These are phyloP conservation scores for Allium sativum DNA, from an alignment of 106 monocot species.

Conservation along the genomic window DNA sequence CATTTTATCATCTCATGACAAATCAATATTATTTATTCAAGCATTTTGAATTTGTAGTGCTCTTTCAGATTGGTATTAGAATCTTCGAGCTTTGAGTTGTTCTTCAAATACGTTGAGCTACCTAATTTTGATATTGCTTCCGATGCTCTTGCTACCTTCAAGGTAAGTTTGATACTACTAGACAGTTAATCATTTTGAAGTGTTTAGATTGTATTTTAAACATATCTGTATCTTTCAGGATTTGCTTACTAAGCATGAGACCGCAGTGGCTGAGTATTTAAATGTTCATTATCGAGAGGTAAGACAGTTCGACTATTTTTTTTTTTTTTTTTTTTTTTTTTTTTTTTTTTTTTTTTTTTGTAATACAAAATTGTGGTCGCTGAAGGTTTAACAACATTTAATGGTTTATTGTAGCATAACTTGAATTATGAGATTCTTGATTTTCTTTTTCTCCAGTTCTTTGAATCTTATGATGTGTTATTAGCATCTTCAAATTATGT, in stretches of 20 bases:
- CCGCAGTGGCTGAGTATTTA: conserved; percentile 68
- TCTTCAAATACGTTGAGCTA: conserved; percentile 92
- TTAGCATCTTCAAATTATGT: conserved; percentile 83
- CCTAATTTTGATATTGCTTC: conserved; percentile 99
- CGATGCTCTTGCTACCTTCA: conserved; percentile 95
- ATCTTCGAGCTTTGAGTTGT: conserved; percentile 81
- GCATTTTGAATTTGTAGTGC: conserved; percentile 25
- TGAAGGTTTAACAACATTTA: neutral
- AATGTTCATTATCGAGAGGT: conserved; percentile 78
- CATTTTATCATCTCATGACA: conserved; percentile 4
- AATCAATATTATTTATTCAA: conserved; percentile 17
- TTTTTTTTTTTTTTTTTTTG: conserved; percentile 5
- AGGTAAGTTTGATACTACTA: conserved; percentile 32
- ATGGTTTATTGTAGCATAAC: neutral
- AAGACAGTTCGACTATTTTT: neutral
- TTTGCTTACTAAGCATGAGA: conserved; percentile 91
- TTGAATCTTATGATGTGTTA: conserved; percentile 73
- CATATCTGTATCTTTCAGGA: conserved; percentile 42
- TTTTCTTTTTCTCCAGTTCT: conserved; percentile 61
- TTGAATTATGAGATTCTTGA: no score
- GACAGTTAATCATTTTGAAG: neutral
- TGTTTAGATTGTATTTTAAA: neutral
- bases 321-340: no score
- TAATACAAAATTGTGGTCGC: neutral
- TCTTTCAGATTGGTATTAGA: conserved; percentile 65